Evolutionary conservation across 148 eudicot genomes (phyloP).

Genomic region (Agrostemma githago): DNA sequence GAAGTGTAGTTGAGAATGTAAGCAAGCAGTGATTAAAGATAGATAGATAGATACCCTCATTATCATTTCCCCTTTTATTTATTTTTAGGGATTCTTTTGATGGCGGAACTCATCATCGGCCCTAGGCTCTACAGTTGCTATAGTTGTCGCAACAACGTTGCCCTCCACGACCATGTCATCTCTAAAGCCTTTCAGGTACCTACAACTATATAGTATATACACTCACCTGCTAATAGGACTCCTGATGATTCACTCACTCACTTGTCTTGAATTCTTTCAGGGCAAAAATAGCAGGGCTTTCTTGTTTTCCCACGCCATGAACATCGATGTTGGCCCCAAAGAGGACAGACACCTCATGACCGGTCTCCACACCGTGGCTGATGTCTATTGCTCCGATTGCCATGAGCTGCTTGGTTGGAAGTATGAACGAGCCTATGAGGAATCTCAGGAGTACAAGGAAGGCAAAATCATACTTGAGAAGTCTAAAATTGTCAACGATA

Average conservation of each 20-base stretch:
- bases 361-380: constrained; percentile 84
- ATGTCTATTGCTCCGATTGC: constrained; percentile 66
- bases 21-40: too few relatives aligned
- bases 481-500: constrained; percentile 64
- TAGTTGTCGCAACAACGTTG: constrained; percentile 62
- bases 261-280: constrained; percentile 25
- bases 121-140: constrained; percentile 71
- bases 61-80: background rate
- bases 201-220: too few relatives aligned
- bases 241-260: constrained; percentile 3
- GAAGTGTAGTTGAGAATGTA: too few relatives aligned
- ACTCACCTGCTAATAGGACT: too few relatives aligned
- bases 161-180: constrained; percentile 70
- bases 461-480: constrained; percentile 78
- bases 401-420: constrained; percentile 76
- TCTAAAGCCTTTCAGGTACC: constrained; percentile 82
- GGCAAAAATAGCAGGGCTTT: constrained; percentile 75
- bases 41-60: too few relatives aligned
- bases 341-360: constrained; percentile 81
- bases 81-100: constrained; percentile 6
- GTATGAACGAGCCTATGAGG: constrained; percentile 71
- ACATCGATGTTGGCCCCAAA: constrained; percentile 55
- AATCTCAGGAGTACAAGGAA: constrained; percentile 78
- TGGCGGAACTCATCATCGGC: constrained; percentile 52
- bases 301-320: constrained; percentile 82